Conservation (phyloP, 208 protist genomes). For the Balamuthia mandrillaris region DNA sequence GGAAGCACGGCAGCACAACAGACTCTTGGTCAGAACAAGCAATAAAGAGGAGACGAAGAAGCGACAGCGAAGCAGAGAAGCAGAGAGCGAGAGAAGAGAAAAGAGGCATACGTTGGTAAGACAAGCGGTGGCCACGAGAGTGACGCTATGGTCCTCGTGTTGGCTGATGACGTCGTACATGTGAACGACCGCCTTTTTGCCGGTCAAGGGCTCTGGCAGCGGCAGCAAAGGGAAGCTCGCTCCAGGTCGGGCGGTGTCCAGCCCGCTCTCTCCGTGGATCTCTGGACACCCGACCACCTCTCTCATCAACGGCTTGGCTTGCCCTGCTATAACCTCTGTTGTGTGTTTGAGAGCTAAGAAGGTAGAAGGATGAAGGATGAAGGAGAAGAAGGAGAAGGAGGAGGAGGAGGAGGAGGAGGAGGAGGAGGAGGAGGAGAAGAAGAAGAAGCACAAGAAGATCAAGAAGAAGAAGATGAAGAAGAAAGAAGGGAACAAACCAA, state of each 20-base stretch:
- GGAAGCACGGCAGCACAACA: too few relatives aligned
- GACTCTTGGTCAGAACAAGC: too few relatives aligned
- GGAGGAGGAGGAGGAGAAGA: not conserved
- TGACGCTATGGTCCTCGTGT: not conserved
- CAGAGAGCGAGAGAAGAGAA: too few relatives aligned
- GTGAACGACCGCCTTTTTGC: conserved; percentile 9
- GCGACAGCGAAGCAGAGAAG: too few relatives aligned
- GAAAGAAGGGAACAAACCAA: not conserved
- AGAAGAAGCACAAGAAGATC: not conserved
- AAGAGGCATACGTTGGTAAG: conserved; percentile 66
- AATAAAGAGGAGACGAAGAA: too few relatives aligned
- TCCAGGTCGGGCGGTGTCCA: too few relatives aligned
- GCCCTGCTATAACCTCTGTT: too few relatives aligned
- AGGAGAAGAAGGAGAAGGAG: not conserved
- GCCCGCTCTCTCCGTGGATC: conserved; percentile 53
- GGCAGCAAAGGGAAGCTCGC: too few relatives aligned
- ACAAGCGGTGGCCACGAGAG: conserved; percentile 50
- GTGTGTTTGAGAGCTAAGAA: too few relatives aligned
- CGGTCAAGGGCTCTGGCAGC: not conserved
- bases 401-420: not conserved
- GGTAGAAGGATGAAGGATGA: conserved; percentile 4
- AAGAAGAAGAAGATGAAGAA: not conserved
- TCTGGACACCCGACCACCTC: conserved; percentile 40
- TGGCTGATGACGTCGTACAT: conserved; percentile 26
- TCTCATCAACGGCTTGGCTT: not conserved